Base-by-base conservation (phyloP, 768 basidiomycete species). In the Porpolomopsis calyptriformis region DNA sequence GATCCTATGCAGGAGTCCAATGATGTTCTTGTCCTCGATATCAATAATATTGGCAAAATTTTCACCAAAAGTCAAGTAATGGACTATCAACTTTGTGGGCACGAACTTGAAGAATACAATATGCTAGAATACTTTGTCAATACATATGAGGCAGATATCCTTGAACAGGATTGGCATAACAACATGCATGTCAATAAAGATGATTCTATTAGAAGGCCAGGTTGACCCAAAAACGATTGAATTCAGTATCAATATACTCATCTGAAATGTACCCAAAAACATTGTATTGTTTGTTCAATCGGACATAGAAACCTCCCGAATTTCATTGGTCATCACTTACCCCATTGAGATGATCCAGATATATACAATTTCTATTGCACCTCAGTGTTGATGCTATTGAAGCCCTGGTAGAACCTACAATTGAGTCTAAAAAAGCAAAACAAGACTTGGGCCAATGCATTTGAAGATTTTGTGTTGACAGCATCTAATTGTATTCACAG, bases 281-380 rank as follows among this genome's bases (percentile, higher is more conserved):
- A 36, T 12, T 29, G 60, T 0, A 46, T 65, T 2, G 14, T 55
- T 0, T 54, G 57, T 4, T 22, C 26, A 2, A 1, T 11, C 1
- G 51, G 55, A 0, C 69, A 71, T 40, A 57, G 61, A 6, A 68
- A 44, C 0, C 37, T 71, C 0, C 64, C 65, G 0, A 62, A 65
- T 27, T 59, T 72, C 43, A 51, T 69, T n/a, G 71, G 70, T 0
- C 53, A 40, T 0, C 67, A 51, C 18, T 66, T 72, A 41, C 65
- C 69, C 1, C 24, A 51, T 0, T 6, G 43, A 0, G 53, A 69
- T 44, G 57, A 66, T 20, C 14, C 40, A 2, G 55, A 57, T 0
- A 27, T 25, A 2, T 27, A 51, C 1, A 23, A 50, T 0, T 60
- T 66, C 10, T 73, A 68, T 37, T 64, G 54, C 26, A 68, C 69